These are phyloP conservation scores for Magnusiomyces sp. DNA, from an alignment of 1,139 yeast genomes.

Conservation along the genomic window DNA sequence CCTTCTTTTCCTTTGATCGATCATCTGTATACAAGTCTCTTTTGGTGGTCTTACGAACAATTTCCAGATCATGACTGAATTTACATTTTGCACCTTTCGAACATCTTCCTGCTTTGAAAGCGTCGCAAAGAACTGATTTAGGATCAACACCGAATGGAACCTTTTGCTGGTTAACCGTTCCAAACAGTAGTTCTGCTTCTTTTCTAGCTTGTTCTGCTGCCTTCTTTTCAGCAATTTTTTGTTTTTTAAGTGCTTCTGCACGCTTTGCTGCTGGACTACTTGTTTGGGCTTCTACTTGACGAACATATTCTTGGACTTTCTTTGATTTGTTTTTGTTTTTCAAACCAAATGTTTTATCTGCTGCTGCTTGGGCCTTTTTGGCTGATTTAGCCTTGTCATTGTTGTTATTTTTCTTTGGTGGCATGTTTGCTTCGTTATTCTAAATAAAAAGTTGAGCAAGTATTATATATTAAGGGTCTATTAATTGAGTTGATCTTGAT, in stretches of 20 bases:
- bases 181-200: slow-evolving; percentile 75
- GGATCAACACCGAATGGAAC: slow-evolving; percentile 98
- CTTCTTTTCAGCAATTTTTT: slow-evolving; percentile 76
- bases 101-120: slow-evolving; percentile 85
- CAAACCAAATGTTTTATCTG: slow-evolving; percentile 90
- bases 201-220: slow-evolving; percentile 84
- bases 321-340: slow-evolving; percentile 75
- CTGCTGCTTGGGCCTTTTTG: slow-evolving; percentile 61
- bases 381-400: slow-evolving; percentile 53
- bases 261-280: slow-evolving; percentile 48
- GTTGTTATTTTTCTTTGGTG: slow-evolving; percentile 57
- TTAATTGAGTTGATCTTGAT: background rate
- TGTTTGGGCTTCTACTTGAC: slow-evolving; percentile 64
- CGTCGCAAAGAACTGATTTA: slow-evolving; percentile 82
- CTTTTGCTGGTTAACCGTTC: slow-evolving; percentile 61
- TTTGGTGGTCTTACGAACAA: slow-evolving; percentile 84
- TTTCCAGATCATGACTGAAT: slow-evolving; percentile 74
- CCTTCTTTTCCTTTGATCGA: slow-evolving; percentile 51
- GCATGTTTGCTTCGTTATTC: slow-evolving; percentile 15
- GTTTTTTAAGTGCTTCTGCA: slow-evolving; percentile 68
- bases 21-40: slow-evolving; percentile 90
- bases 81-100: slow-evolving; percentile 87
- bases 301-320: slow-evolving; percentile 79
- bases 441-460: background rate
- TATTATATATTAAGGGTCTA: background rate